Evolutionary conservation across 345 rosid genomes (phyloP).

Genomic region (Eutrema heterophyllum): DNA sequence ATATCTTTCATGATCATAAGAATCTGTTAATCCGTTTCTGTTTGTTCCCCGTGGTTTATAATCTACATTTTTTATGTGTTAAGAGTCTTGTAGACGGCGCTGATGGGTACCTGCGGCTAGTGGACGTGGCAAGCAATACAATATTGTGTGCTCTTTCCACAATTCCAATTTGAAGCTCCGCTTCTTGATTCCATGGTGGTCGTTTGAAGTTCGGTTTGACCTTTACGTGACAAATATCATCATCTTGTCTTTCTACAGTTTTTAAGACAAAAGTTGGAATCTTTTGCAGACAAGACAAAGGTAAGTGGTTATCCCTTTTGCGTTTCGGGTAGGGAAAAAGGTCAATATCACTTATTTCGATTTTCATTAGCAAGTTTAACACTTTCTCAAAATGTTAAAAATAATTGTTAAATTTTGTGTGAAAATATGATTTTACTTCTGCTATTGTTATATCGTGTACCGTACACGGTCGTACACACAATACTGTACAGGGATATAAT

Average conservation of each 20-base stretch:
- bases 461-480: too few relatives aligned
- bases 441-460: too few relatives aligned
- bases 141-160: not conserved
- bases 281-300: conserved; percentile 14
- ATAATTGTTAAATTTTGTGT: too few relatives aligned
- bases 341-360: too few relatives aligned
- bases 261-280: not conserved
- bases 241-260: conserved; percentile 9
- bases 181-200: not conserved
- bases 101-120: not conserved
- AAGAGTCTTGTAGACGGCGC: not conserved
- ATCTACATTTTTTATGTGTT: not conserved
- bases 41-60: not conserved
- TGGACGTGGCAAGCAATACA: conserved; percentile 7
- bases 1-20: not conserved
- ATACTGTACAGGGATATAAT: too few relatives aligned
- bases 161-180: not conserved
- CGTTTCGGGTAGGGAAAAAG: conserved; percentile 17
- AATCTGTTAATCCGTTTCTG: not conserved
- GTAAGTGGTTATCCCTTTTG: conserved; percentile 4
- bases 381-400: too few relatives aligned
- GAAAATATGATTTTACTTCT: too few relatives aligned
- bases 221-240: conserved; percentile 5
- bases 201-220: conserved; percentile 12
- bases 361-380: too few relatives aligned